Evolutionary conservation across 2,329 filamentous ascomycete species (phyloP).

Genomic region (Didymosphaeria variabile): DNA sequence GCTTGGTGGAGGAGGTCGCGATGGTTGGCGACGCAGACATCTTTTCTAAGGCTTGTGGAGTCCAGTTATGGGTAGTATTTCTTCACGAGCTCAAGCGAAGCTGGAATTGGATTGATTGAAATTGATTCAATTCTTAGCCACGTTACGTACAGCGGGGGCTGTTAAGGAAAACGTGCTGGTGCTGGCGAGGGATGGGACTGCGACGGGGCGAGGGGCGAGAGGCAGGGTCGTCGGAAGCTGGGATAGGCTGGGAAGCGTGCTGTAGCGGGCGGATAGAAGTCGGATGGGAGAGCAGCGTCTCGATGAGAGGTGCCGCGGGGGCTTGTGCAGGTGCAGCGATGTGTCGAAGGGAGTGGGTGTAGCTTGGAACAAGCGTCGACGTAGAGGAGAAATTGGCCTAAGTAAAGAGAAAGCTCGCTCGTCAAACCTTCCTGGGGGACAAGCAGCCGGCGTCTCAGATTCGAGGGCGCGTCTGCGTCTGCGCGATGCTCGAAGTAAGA

Average conservation of each 20-base stretch:
- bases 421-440: conserved; percentile 50
- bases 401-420: conserved; percentile 51
- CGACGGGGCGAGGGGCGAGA: conserved; percentile 35
- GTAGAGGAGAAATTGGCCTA: conserved; percentile 44
- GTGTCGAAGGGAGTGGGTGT: conserved; percentile 37
- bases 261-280: conserved; percentile 40
- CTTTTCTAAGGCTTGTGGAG: conserved; percentile 38
- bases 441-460: conserved; percentile 35
- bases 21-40: conserved; percentile 60
- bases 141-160: conserved; percentile 76
- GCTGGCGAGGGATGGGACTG: conserved; percentile 54
- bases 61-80: conserved; percentile 32
- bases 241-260: conserved; percentile 42
- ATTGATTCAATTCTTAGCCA: conserved; percentile 56
- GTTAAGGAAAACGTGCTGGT: conserved; percentile 94
- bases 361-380: conserved; percentile 35
- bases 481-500: conserved; percentile 30
- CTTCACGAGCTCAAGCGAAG: conserved; percentile 46
- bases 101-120: conserved; percentile 44
- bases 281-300: conserved; percentile 41
- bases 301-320: conserved; percentile 39
- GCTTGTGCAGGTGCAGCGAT: conserved; percentile 43
- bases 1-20: conserved; percentile 75
- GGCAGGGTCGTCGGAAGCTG: conserved; percentile 48
- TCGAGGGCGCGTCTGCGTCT: conserved; percentile 27